Base-by-base conservation (phyloP, 106 monocot genomes). In the Acorus gramineus region DNA sequence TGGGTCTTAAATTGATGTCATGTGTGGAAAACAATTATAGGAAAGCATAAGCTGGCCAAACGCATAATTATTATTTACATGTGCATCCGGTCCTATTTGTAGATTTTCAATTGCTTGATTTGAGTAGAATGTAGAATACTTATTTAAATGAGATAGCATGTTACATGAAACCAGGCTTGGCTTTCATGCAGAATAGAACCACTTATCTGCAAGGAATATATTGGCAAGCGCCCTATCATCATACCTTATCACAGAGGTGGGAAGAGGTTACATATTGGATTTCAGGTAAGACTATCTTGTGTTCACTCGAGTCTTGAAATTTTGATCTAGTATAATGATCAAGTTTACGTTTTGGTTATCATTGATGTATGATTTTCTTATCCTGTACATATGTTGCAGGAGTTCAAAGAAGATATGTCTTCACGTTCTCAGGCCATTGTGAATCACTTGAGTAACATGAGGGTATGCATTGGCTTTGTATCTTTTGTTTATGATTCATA, bases 241-340 rank as follows among this genome's bases (percentile, higher is more conserved):
- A 79, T 98, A 75, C 98, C 98, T 8, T 98, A 89, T 71, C 88
- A 98, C 74, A 88, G 85, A 67, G 98, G 98, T 63, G 98, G 98
- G 14, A 98, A 82, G 67, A 77, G 92, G 63, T 62, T 98, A 80
- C 88, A 98, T 62, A 84, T 89, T 66, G 98, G 92, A 75, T 81
- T 83, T 76, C 88, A 92, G 88, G 98, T 92, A 60, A 75, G 11
- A 64, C 46, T 10, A 53, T 47, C 28, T 28, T 28, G 28, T 1
- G 28, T 28, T 28, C 28, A 28, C 28, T 28, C 28, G 1, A 28
- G 28, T 28, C 28, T 28, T 28, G 28, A 28, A 28, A 28, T 28
- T 28, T 28, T 28, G 0, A 28, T 28, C 28, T 28, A 28, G 28
- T 28, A 28, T 28, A 28, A 28, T 28, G 28, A 28, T 28, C 28